These are phyloP conservation scores for Ophiocordyceps polyrhachis-furcata DNA, from an alignment of 2,329 filamentous ascomycete genomes.

Conservation along the genomic window DNA sequence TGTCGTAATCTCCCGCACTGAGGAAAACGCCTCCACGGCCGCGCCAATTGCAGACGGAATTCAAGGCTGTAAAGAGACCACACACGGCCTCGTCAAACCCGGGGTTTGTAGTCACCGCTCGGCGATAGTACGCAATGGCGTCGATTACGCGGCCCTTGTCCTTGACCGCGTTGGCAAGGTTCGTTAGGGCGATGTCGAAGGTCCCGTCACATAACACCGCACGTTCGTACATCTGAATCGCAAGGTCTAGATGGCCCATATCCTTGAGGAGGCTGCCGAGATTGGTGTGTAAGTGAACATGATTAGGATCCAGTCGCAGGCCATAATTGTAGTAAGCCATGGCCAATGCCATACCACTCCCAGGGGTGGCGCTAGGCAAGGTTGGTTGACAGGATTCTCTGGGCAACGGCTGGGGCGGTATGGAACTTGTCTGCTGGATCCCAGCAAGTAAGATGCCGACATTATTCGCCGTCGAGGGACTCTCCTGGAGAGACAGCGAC, in stretches of 20 bases:
- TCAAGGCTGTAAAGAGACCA: constrained; percentile 81
- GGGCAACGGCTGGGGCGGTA: constrained; percentile 5
- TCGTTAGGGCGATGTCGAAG: constrained; percentile 93
- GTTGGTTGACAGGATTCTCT: constrained; percentile 11
- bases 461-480: constrained; percentile 94
- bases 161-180: constrained; percentile 93
- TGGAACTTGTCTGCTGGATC: constrained; percentile 48
- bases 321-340: constrained; percentile 94
- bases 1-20: constrained; percentile 55
- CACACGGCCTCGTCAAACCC: constrained; percentile 96
- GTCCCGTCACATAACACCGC: constrained; percentile 83
- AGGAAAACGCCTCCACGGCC: constrained; percentile 72
- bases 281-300: constrained; percentile 94
- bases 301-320: constrained; percentile 63
- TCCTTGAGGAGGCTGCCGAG: constrained; percentile 90
- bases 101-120: constrained; percentile 79
- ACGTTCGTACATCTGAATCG: constrained; percentile 93
- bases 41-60: constrained; percentile 90
- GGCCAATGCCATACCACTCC: constrained; percentile 74
- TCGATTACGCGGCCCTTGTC: constrained; percentile 85
- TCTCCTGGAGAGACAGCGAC: constrained; percentile 83
- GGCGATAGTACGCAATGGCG: constrained; percentile 78
- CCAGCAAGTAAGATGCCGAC: constrained; percentile 93
- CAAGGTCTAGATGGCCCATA: constrained; percentile 77
- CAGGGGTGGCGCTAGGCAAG: constrained; percentile 65